Base-by-base conservation (phyloP, 2,329 filamentous ascomycete genomes). In the Colletotrichum aenigma region DNA sequence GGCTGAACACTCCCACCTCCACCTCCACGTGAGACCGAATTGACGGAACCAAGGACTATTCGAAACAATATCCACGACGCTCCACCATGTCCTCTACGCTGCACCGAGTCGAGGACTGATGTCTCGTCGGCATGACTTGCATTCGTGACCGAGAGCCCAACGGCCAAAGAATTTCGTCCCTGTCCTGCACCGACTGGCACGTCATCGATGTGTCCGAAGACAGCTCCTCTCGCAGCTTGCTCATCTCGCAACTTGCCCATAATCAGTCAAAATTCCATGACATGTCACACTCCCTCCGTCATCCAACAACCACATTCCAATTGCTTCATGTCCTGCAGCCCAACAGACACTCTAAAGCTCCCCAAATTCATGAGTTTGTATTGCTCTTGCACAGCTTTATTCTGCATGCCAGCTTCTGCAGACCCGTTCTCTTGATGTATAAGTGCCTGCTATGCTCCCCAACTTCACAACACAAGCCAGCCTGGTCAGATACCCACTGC, bases 401-500 rank as follows among this genome's bases (percentile, higher is more conserved):
- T 43, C 38, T 43, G 38, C 9, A n/a, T 12, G 18, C 4, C 1
- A 3, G 18, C 9, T 48, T n/a, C 9, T n/a, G 38, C 38, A 48
- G 3, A 7, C 6, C 10, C 38, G 38, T 48, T 12, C 4, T 43
- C 16, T n/a, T 7, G 1, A 3, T 43, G 38, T n/a, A n/a, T 43
- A 6, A 15, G 6, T 15, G 13, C 32, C 1, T 34, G 32, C 13
- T 12, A 13, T 34, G 38, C 38, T 10, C 38, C 38, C 16, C 3
- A 18, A 43, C 38, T n/a, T n/a, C 18, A 18, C 0, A 2, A n/a
- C 16, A n/a, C 8, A 43, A 43, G 38, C 38, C 16, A 43, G 38
- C 38, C 1, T 0, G 2, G 16, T 4, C 38, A 7, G 38, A 6
- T n/a, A n/a, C 9, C 18, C 0, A 0, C 0, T 48, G 9, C 18